Evolutionary conservation across 2,329 filamentous ascomycete genomes (phyloP), one percentile per base, ranked within the genome.

Genomic region (Hypoxylon sp.): DNA sequence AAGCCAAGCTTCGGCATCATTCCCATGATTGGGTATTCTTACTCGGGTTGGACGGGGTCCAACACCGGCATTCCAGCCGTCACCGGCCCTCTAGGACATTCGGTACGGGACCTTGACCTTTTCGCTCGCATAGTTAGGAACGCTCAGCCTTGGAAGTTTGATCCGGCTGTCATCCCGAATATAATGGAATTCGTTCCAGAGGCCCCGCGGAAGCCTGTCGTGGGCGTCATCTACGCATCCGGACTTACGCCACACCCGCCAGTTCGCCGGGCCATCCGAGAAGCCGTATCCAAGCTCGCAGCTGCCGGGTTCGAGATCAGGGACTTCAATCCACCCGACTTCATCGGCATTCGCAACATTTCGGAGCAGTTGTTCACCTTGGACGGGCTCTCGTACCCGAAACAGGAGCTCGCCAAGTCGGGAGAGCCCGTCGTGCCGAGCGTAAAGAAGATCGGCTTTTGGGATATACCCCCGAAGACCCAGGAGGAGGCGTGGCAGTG

Each of bases 301-400:
- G 74, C 70, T 1, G 74, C 73, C 25, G 76, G 76, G 7, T 76
- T 76, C 49, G 74, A 76, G 41, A 72, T 77, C 3, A 72, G 75
- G 25, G 71, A 76, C 2, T 79, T 79, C 60, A 59, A 60, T 1
- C 77, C 78, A 9, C 76, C 77, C 10, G 74, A 77, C 48, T 76
- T 78, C 57, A 53, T 69, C 5, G 73, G 75, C 2, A 75, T 80
- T 21, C 70, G 76, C 30, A 73, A 72, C 2, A 67, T 79, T 6
- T 75, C 77, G 1, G 72, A 73, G 45, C 74, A 79, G 65, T 68
- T 79, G 13, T 79, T 80, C 55, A 79, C 78, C 0, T 63, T 80
- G 1, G 78, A 80, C 63, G 77, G 73, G 0, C 71, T 80, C 11
- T 80, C 78, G 6, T 80, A 79, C 68, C 74, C 74, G 19, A 75